These are phyloP conservation scores for Polygonum aviculare DNA, from an alignment of 148 eudicot genomes.

Conservation along the genomic window DNA sequence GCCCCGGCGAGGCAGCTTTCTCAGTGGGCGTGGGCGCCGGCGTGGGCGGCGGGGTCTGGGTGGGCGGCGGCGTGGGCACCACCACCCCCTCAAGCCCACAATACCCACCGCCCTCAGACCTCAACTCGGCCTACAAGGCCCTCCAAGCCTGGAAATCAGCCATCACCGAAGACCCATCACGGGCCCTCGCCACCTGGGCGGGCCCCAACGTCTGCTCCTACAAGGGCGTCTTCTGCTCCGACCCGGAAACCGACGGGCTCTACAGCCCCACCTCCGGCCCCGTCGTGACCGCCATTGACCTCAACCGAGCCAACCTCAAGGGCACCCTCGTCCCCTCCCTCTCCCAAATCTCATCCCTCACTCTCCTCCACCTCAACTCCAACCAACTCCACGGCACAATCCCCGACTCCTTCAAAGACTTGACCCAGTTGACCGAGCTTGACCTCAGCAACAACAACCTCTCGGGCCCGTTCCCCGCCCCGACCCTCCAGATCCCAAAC, in stretches of 20 bases:
- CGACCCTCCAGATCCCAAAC: constrained; percentile 38
- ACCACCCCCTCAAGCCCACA: constrained; percentile 1
- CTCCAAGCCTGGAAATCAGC: constrained; percentile 82
- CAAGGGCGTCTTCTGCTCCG: constrained; percentile 63
- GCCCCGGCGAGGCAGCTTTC: constrained; percentile 19
- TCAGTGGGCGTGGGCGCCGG: constrained; percentile 36
- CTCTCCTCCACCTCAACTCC: constrained; percentile 64
- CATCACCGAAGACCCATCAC: constrained; percentile 60
- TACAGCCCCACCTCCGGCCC: constrained; percentile 9
- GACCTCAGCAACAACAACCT: constrained; percentile 90
- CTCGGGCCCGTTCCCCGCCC: constrained; percentile 54
- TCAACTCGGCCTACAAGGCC: constrained; percentile 47
- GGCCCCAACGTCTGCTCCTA: constrained; percentile 80
- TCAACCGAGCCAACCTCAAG: constrained; percentile 62
- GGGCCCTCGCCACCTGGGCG: constrained; percentile 43
- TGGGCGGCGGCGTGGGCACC: constrained; percentile 30
- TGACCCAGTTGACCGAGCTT: constrained; percentile 46
- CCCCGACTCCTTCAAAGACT: constrained; percentile 35
- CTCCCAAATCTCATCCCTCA: constrained; percentile 37
- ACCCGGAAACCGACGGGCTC: constrained; percentile 8
- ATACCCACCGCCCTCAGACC: constrained; percentile 16
- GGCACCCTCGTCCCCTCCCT: constrained; percentile 52
- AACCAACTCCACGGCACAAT: constrained; percentile 69
- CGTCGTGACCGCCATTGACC: constrained; percentile 61
- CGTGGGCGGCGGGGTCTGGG: constrained; percentile 42